Evolutionary conservation across 2,329 filamentous ascomycete genomes (phyloP).

Genomic region (Penicillium polonicum): DNA sequence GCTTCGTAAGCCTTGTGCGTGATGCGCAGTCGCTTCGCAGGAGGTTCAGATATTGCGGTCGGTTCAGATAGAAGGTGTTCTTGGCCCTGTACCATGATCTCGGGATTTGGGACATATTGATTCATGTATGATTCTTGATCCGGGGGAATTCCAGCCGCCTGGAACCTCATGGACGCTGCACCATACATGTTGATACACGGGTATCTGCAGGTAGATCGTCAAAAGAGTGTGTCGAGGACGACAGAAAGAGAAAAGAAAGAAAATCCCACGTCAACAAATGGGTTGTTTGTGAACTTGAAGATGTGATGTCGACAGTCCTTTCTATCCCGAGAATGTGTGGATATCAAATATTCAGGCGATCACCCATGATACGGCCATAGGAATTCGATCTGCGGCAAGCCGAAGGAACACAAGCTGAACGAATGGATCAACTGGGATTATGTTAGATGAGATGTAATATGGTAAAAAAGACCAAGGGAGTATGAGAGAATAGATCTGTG

Average conservation of each 20-base stretch:
- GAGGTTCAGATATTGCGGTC: conserved; percentile 12
- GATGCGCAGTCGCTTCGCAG: conserved; percentile 21
- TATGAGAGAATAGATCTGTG: conserved; percentile 4
- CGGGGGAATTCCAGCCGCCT: conserved; percentile 12
- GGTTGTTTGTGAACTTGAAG: not conserved
- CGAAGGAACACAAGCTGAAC: conserved; percentile 2
- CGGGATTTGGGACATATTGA: conserved; percentile 8
- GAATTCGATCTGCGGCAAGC: conserved; percentile 9
- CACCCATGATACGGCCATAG: conserved; percentile 27
- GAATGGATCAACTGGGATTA: conserved; percentile 1
- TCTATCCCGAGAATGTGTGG: conserved; percentile 8
- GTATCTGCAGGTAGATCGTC: conserved; percentile 6
- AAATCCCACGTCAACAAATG: not conserved
- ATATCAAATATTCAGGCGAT: conserved; percentile 24
- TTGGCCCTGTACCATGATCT: not conserved
- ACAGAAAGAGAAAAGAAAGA: not conserved
- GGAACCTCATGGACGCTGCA: conserved; percentile 22
- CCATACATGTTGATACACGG: conserved; percentile 25
- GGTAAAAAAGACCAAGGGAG: not conserved
- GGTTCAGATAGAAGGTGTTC: not conserved
- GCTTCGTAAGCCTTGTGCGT: conserved; percentile 10
- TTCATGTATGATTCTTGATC: conserved; percentile 17
- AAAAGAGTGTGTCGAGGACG: not conserved
- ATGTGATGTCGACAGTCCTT: not conserved
- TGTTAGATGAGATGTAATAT: conserved; percentile 1